These are phyloP conservation scores for Sclerotinia borealis DNA, from an alignment of 2,329 filamentous ascomycete species.

Conservation along the genomic window DNA sequence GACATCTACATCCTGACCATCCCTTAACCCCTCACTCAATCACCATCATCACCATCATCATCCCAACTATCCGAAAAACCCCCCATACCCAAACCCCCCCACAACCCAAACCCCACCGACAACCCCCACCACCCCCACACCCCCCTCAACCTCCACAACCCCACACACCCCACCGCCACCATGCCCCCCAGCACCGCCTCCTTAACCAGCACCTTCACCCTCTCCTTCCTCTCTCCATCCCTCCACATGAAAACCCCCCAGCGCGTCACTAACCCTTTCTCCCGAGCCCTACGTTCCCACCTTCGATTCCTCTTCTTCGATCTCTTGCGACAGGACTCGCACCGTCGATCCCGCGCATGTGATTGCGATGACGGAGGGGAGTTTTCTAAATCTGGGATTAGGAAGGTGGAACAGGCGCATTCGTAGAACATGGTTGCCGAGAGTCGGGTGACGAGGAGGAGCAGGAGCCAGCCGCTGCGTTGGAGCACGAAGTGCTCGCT, in stretches of 20 bases:
- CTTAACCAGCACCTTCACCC: background rate
- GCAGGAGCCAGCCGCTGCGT: slow-evolving; percentile 6
- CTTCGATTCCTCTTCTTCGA: background rate
- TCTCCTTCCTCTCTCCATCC: background rate
- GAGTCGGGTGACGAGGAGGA: background rate
- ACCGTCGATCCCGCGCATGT: background rate
- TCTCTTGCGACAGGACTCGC: background rate
- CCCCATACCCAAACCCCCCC: background rate
- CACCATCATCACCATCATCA: background rate
- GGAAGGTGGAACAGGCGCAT: background rate
- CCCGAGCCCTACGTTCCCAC: background rate
- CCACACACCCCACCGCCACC: background rate
- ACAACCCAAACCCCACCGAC: background rate
- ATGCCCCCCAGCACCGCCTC: background rate
- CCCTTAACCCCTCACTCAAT: background rate
- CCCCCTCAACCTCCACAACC: background rate
- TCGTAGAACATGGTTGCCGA: background rate
- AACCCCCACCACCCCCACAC: slow-evolving; percentile 5
- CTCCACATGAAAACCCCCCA: background rate
- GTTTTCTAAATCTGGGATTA: background rate
- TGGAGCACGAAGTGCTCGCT: background rate
- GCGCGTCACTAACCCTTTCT: background rate
- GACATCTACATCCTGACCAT: background rate
- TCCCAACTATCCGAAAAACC: background rate
- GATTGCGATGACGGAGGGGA: background rate